Evolutionary conservation across 2,329 filamentous ascomycete genomes (phyloP), one percentile per base, ranked within the genome.

Genomic region (Colletotrichum zoysiae): DNA sequence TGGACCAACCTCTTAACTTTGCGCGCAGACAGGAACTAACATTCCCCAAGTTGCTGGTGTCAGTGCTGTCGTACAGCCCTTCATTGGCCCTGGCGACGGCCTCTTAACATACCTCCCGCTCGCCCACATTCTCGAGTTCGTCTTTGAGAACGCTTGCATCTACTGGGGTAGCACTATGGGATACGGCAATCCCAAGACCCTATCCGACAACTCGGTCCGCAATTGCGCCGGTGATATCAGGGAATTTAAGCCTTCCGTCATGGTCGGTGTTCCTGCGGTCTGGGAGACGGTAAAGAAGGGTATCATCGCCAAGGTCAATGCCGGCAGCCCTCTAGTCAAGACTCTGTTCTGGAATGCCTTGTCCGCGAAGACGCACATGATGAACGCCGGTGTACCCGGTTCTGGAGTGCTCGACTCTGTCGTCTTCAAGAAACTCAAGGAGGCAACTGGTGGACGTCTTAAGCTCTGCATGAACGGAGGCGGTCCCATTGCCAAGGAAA

Each of bases 241-340:
- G 74, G 94, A 97, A 79, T 92, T 97, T 82, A 91, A 90, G 81
- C 94, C 94, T 3, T 94, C 92, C 7, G 89, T 97, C 76, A 86
- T 97, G 73, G 92, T 97, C 64, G 94, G 94, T 80, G 94, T 97
- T 5, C 94, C 94, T 3, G 93, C 94, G 40, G 94, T 97, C 4
- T 97, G 93, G 92, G 94, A 97, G 82, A 92, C 92, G 4, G 92
- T 97, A 73, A 97, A 96, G 88, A 97, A 97, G 85, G 94, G 94
- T 73, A 94, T 97, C 76, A 83, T 95, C 71, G 85, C 86, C 79
- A 95, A 95, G 84, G 90, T 97, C 68, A 88, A 91, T 79, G 88
- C 90, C 75, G 88, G 91, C 77, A 91, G 89, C 78, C 83, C 88
- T 20, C 74, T 97, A 44, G 87, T 91, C 64, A 91, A 88, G 81